These are phyloP conservation scores for Amanita subjunquillea DNA, from an alignment of 768 basidiomycete genomes.

Conservation along the genomic window DNA sequence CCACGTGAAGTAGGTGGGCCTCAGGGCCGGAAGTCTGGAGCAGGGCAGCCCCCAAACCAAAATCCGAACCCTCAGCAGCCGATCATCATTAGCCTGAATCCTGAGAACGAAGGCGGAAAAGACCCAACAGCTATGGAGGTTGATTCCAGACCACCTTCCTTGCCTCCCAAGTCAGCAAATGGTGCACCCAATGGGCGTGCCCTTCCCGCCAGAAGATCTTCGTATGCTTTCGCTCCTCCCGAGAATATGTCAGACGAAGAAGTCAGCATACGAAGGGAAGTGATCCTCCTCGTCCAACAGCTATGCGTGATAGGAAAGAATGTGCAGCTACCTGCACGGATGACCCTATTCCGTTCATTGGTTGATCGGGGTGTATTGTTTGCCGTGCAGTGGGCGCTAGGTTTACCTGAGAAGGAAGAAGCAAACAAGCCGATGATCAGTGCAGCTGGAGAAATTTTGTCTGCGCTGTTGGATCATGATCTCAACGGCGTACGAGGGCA, in stretches of 20 bases:
- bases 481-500: conserved; percentile 77
- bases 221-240: conserved; percentile 48
- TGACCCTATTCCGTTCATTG: conserved; percentile 77
- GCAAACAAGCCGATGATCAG: conserved; percentile 51
- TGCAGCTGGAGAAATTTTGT: conserved; percentile 78
- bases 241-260: conserved; percentile 47
- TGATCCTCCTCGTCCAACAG: conserved; percentile 84
- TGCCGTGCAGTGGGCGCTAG: conserved; percentile 88
- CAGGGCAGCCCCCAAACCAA: conserved; percentile 15
- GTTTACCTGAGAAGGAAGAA: conserved; percentile 49
- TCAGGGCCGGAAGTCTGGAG: not conserved
- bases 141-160: conserved; percentile 18
- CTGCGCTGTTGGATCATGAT: conserved; percentile 85
- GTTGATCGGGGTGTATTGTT: conserved; percentile 84
- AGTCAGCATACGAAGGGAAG: conserved; percentile 54
- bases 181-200: conserved; percentile 12
- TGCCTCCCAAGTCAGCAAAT: conserved; percentile 20
- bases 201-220: conserved; percentile 12
- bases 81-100: conserved; percentile 28
- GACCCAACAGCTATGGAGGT: conserved; percentile 28
- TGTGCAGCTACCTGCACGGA: conserved; percentile 79
- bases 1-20: conserved; percentile 2
- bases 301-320: conserved; percentile 95
- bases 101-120: conserved; percentile 26
- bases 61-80: conserved; percentile 17